Conservation (phyloP, 1,139 yeast genomes). For the Arxiozyma bovina region DNA sequence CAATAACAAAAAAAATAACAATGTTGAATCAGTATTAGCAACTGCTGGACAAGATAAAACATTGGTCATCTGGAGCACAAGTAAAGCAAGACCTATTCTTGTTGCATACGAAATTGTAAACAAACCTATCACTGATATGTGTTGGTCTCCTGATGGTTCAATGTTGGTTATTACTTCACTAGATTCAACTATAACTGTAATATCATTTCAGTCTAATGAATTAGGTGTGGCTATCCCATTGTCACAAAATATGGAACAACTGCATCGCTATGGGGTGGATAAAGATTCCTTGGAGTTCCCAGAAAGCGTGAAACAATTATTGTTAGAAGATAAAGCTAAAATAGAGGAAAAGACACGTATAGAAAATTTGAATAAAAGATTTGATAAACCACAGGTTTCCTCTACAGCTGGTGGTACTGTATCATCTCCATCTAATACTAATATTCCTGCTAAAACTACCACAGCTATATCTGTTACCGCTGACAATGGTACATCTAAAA, state of each 20-base stretch:
- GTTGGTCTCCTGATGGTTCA: slow-evolving; percentile 75
- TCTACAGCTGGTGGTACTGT: background rate
- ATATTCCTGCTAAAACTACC: background rate
- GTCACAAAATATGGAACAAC: slow-evolving; percentile 57
- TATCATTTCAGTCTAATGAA: slow-evolving; percentile 60
- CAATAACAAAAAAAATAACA: slow-evolving; percentile 4
- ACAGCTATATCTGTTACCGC: background rate
- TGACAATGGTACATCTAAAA: background rate
- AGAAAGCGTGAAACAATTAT: slow-evolving; percentile 72
- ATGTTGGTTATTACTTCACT: slow-evolving; percentile 65
- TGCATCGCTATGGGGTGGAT: slow-evolving; percentile 82
- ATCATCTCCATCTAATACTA: background rate
- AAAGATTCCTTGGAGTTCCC: slow-evolving; percentile 78
- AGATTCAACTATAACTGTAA: slow-evolving; percentile 75
- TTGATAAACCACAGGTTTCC: slow-evolving; percentile 3
- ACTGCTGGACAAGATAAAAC: slow-evolving; percentile 76
- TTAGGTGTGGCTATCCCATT: slow-evolving; percentile 63
- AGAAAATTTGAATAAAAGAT: slow-evolving; percentile 7
- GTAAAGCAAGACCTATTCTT: slow-evolving; percentile 50
- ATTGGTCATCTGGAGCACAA: slow-evolving; percentile 63
- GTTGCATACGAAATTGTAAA: slow-evolving; percentile 55
- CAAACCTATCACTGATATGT: slow-evolving; percentile 61
- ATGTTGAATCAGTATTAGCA: slow-evolving; percentile 47
- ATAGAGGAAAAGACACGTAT: slow-evolving; percentile 17
- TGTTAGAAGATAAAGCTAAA: slow-evolving; percentile 57